Conservation (phyloP, 2,329 filamentous ascomycete genomes). For the Talaromyces marneffei region DNA sequence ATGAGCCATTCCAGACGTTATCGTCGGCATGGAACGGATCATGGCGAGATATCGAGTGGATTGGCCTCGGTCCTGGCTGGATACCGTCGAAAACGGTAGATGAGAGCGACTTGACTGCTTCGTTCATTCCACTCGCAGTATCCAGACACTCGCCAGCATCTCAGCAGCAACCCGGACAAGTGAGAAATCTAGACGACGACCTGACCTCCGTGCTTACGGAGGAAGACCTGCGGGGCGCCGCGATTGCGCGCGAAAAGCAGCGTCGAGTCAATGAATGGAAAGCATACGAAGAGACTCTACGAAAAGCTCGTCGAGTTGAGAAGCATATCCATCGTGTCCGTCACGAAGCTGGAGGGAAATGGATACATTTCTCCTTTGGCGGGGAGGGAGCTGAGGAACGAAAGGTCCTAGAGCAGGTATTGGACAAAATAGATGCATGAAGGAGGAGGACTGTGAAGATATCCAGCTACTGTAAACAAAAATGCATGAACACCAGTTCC, state of each 20-base stretch:
- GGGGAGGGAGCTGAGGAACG: constrained; percentile 6
- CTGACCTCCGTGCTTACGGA: constrained; percentile 12
- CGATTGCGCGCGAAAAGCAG: constrained; percentile 25
- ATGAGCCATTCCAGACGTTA: constrained; percentile 20
- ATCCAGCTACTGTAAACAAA: not conserved
- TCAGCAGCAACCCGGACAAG: constrained; percentile 20
- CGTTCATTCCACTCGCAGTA: constrained; percentile 15
- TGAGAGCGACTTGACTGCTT: not conserved
- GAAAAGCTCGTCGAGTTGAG: constrained; percentile 27
- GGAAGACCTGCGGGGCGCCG: constrained; percentile 14
- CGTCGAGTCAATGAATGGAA: constrained; percentile 28
- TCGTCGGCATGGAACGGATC: constrained; percentile 43
- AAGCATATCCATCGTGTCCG: constrained; percentile 27
- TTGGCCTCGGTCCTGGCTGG: constrained; percentile 41
- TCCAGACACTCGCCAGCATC: constrained; percentile 22
- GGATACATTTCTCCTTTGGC: constrained; percentile 34
- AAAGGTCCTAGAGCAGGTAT: not conserved
- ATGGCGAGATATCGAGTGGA: constrained; percentile 41
- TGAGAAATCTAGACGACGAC: constrained; percentile 20
- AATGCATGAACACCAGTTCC: not conserved
- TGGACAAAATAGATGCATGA: not conserved
- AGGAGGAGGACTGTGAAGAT: not conserved
- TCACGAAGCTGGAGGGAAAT: constrained; percentile 32
- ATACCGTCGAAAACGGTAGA: constrained; percentile 22
- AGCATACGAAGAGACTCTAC: constrained; percentile 24